Evolutionary conservation across 2,329 filamentous ascomycete species (phyloP).

Genomic region (Clonostachys byssicola): DNA sequence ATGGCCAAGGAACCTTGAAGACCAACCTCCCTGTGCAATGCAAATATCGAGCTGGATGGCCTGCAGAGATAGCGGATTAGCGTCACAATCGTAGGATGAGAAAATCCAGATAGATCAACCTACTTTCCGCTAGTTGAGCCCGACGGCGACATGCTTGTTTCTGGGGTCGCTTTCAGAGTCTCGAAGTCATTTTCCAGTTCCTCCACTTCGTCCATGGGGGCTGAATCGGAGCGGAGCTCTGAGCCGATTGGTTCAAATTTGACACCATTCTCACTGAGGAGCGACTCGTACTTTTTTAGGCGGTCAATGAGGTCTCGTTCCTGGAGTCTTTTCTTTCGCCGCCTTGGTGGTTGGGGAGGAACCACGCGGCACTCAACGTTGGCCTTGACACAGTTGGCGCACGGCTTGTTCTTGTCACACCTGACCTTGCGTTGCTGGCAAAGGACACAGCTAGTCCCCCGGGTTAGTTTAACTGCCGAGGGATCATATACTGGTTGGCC

Average conservation of each 20-base stretch:
- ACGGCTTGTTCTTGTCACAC: conserved; percentile 70
- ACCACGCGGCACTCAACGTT: conserved; percentile 57
- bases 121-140: conserved; percentile 19
- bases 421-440: conserved; percentile 76
- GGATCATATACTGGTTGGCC: conserved; percentile 24
- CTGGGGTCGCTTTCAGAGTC: conserved; percentile 47
- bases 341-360: conserved; percentile 50
- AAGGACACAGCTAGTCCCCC: conserved; percentile 61
- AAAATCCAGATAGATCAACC: neutral
- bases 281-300: conserved; percentile 62
- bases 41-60: conserved; percentile 2
- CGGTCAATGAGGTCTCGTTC: conserved; percentile 68
- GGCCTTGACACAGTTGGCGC: conserved; percentile 63
- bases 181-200: conserved; percentile 54
- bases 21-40: conserved; percentile 46
- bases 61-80: neutral
- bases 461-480: conserved; percentile 48
- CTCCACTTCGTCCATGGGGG: conserved; percentile 43
- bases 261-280: conserved; percentile 63
- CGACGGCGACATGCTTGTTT: conserved; percentile 30
- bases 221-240: conserved; percentile 25
- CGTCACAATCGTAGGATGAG: neutral
- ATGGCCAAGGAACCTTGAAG: neutral
- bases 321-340: conserved; percentile 59
- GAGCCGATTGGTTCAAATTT: conserved; percentile 63